Percentiles rank a stretch among this genome's conserved stretches.
These are phyloP conservation scores for Caloboletus firmus DNA, from an alignment of 1,284 basidiomycete species.

Conservation along the genomic window DNA sequence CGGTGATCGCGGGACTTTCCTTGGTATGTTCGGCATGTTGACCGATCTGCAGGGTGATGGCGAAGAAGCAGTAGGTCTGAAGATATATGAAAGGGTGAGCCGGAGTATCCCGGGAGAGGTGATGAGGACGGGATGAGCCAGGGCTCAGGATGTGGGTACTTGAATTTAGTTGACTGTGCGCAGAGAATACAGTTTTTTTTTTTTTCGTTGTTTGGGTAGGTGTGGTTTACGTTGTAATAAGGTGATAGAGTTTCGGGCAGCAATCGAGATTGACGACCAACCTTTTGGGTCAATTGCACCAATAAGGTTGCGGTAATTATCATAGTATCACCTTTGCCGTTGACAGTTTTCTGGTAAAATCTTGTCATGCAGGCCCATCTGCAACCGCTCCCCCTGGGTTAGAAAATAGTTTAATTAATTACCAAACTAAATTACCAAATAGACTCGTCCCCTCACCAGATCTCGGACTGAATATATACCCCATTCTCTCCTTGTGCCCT, in stretches of 20 bases:
- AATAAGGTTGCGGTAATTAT: conserved; percentile 40
- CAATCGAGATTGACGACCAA: conserved; percentile 41
- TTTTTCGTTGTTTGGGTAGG: conserved; percentile 6
- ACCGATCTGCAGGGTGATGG: conserved; percentile 22
- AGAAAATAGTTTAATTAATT: conserved; percentile 44
- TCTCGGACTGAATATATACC: conserved; percentile 37
- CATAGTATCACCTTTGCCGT: conserved; percentile 24
- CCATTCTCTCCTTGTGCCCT: conserved; percentile 11
- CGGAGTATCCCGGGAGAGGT: conserved; percentile 23
- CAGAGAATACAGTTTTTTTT: not conserved
- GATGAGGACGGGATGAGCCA: no score
- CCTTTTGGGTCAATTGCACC: conserved; percentile 40
- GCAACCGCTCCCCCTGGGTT: conserved; percentile 16
- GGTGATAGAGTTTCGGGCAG: conserved; percentile 39
- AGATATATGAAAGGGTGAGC: conserved; percentile 6
- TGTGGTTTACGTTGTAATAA: conserved; percentile 39
- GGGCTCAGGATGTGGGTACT: not conserved
- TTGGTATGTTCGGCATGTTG: conserved; percentile 10
- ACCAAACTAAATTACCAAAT: conserved; percentile 35
- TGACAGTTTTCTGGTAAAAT: conserved; percentile 28
- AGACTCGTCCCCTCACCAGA: conserved; percentile 28
- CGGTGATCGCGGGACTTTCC: conserved; percentile 35
- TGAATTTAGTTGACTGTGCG: not conserved
- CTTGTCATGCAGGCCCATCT: conserved; percentile 11
- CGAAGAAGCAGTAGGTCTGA: conserved; percentile 17